phyloP scores from a whole-genome alignment of 1,139 yeast species.

The Geotrichum cucujoidarum region DNA sequence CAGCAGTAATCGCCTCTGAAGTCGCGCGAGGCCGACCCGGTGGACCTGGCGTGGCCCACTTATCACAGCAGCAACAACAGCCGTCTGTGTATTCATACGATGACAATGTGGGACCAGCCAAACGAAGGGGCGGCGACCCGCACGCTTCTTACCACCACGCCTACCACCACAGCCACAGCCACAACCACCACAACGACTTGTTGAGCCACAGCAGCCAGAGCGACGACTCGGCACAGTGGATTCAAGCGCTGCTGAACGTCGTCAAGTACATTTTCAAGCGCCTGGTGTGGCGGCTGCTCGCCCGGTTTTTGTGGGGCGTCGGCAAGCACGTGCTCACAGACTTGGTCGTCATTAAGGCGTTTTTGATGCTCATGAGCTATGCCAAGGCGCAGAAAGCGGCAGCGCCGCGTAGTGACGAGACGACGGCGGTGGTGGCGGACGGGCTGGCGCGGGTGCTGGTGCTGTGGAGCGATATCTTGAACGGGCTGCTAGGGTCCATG shows the following conservation, averaged over 20 bases:
- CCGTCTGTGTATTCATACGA: conserved; percentile 2
- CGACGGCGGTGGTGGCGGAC: background rate
- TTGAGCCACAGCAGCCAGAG: background rate
- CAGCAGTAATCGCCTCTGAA: too few relatives aligned
- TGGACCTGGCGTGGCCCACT: background rate
- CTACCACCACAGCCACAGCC: background rate
- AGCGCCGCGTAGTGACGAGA: too few relatives aligned
- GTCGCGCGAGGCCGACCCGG: background rate
- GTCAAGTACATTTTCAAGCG: background rate
- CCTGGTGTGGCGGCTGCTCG: background rate
- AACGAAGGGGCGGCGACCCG: background rate
- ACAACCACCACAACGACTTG: background rate
- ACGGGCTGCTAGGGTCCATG: too few relatives aligned
- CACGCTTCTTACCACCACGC: background rate
- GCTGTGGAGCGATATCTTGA: background rate
- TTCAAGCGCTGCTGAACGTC: background rate
- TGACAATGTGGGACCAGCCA: background rate
- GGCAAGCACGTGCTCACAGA: conserved; percentile 7
- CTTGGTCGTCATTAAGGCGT: conserved; percentile 3
- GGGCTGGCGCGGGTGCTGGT: background rate
- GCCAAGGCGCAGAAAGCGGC: background rate
- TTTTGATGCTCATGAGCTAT: background rate
- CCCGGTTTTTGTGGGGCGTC: conserved; percentile 2
- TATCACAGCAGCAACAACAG: background rate
- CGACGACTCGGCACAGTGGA: background rate